phyloP scores from a whole-genome alignment of 192 early-diverging fungal species.

The Geranomyces michiganensis region DNA sequence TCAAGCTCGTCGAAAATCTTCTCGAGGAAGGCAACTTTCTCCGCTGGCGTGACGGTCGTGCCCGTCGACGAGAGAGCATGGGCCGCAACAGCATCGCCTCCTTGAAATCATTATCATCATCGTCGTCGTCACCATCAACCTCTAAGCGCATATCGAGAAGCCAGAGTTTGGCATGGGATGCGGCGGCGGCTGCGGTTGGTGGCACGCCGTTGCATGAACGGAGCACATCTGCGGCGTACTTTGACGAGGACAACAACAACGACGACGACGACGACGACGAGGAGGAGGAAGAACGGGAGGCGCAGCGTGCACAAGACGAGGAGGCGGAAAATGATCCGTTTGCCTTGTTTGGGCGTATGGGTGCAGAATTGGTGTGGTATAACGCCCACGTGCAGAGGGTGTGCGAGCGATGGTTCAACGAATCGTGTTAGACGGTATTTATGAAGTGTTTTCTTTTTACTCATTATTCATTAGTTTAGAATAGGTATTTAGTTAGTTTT shows the following conservation, averaged over 20 bases:
- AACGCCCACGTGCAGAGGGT: constrained; percentile 32
- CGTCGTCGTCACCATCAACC: background rate
- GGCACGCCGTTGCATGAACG: too few relatives aligned
- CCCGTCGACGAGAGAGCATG: background rate
- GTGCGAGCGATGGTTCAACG: constrained; percentile 34
- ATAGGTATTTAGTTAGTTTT: too few relatives aligned
- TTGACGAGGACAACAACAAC: constrained; percentile 18
- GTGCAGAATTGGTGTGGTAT: constrained; percentile 45
- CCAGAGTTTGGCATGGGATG: too few relatives aligned
- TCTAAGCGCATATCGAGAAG: background rate
- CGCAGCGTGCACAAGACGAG: background rate
- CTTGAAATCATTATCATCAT: background rate
- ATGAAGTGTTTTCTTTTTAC: background rate
- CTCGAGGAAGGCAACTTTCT: constrained; percentile 40
- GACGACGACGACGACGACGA: constrained; percentile 26
- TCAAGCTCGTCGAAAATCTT: constrained; percentile 36
- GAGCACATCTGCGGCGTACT: too few relatives aligned
- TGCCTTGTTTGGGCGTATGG: constrained; percentile 39
- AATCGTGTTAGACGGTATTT: background rate
- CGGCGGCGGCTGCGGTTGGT: too few relatives aligned
- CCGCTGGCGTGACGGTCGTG: constrained; percentile 34
- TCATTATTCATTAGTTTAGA: too few relatives aligned
- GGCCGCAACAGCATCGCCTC: background rate
- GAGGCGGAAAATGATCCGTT: constrained; percentile 21
- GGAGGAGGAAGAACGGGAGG: constrained; percentile 13